Evolutionary conservation across 192 early-diverging fungal genomes (phyloP).

Genomic region (Borealophlyctis nickersoniae): DNA sequence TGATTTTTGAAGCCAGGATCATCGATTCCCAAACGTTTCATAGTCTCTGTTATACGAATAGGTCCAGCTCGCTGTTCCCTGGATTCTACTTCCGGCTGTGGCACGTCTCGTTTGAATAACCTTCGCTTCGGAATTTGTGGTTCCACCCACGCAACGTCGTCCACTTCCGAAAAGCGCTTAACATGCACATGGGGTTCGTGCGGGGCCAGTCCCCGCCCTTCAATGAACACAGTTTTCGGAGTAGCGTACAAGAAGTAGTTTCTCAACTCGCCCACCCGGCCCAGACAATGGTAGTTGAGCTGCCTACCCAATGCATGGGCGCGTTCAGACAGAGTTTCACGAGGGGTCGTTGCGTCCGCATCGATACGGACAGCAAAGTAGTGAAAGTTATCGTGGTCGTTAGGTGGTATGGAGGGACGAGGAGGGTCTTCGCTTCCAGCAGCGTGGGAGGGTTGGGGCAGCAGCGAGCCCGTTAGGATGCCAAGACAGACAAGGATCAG

Average conservation of each 20-base stretch:
- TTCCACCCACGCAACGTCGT: constrained; percentile 36
- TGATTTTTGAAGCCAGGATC: constrained; percentile 75
- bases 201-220: background rate
- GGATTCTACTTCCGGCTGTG: constrained; percentile 19
- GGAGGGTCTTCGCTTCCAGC: too few species aligned
- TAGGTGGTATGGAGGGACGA: constrained; percentile 7
- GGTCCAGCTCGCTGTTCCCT: constrained; percentile 20
- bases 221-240: constrained; percentile 23
- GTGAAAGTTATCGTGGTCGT: constrained; percentile 43
- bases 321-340: constrained; percentile 2
- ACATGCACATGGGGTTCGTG: background rate
- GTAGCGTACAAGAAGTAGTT: constrained; percentile 65
- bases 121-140: constrained; percentile 35
- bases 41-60: constrained; percentile 25
- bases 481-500: too few species aligned
- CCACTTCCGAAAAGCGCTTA: constrained; percentile 7
- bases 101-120: constrained; percentile 38
- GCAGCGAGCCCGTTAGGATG: too few species aligned
- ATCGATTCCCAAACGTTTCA: constrained; percentile 49
- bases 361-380: constrained; percentile 46
- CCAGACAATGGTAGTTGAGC: constrained; percentile 34
- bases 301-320: constrained; percentile 18
- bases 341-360: constrained; percentile 1
- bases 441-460: too few species aligned
- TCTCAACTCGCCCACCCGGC: constrained; percentile 64